Evolutionary conservation across 352 stramenopile species (phyloP), one percentile per base, ranked within the genome.

Genomic region (Phytophthora capsici): DNA sequence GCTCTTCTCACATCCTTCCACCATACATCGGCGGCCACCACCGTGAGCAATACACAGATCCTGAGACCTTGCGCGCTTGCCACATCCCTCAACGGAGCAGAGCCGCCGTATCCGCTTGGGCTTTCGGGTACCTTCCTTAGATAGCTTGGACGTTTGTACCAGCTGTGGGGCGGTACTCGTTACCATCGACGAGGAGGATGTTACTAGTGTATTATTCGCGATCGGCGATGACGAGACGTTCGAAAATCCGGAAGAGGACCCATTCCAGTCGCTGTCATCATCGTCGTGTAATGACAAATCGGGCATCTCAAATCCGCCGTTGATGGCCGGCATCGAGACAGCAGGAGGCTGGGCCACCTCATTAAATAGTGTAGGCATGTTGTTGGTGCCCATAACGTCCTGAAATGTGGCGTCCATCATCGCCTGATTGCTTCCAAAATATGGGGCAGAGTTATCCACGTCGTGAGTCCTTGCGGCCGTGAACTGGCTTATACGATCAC

Each of bases 41-140:
- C 87, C 87, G 55, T 95, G 87, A 6, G 84, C 83, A 52, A 92
- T 95, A 70, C 86, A 94, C 43, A 95, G 68, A 9, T 87, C 86
- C 66, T 91, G 85, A 14, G 87, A 94, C 57, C 89, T 85, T 44
- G 84, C 90, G 23, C 88, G 87, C 70, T 94, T 94, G 65, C 84
- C 81, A 71, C 88, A 96, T n/a, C 74, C 84, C 2, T 78, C 55
- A 0, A 84, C 61, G 8, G 71, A 76, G 71, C 88, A 96, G 7
- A 91, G 66, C 12, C 79, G 77, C 17, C 68, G 68, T 66, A 76
- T 76, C 41, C 68, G 57, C 38, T 72, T 72, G 22, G 57, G 57
- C 17, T 72, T 72, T 30, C 59, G 58, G 26, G 28, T 38, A 16
- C 25, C 38, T 14, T 54, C 41, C 54, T 55, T 68, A 36, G 25